Evolutionary conservation across 768 basidiomycete genomes (phyloP).

Genomic region (Krasilnikovozyma curviuscula): DNA sequence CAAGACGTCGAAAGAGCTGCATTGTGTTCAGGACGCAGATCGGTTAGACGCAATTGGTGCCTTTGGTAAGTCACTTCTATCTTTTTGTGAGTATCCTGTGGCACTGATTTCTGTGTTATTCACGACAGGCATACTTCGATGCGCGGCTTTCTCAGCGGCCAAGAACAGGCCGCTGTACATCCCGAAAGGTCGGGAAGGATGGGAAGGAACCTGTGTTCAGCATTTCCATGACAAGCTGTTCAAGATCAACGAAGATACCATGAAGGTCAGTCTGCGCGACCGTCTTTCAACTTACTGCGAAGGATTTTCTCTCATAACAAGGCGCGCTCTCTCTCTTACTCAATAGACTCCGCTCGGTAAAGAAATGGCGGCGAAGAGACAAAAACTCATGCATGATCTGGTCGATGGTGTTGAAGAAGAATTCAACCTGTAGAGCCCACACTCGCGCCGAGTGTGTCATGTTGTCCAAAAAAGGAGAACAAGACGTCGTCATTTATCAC

Average conservation of each 20-base stretch:
- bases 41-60: slow-evolving; percentile 61
- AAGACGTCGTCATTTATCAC: too few relatives aligned
- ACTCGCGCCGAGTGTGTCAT: too few relatives aligned
- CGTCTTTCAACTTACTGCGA: neutral
- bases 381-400: slow-evolving; percentile 50
- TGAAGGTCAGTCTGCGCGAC: slow-evolving; percentile 34
- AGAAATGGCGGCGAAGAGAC: slow-evolving; percentile 47
- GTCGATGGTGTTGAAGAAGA: slow-evolving; percentile 32
- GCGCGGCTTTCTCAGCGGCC: slow-evolving; percentile 43
- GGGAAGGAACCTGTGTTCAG: slow-evolving; percentile 40
- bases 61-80: slow-evolving; percentile 35
- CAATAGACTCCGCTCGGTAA: slow-evolving; percentile 44
- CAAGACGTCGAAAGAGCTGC: slow-evolving; percentile 48
- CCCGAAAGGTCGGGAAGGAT: slow-evolving; percentile 11
- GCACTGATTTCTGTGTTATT: neutral
- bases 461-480: too few relatives aligned
- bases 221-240: slow-evolving; percentile 79
- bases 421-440: slow-evolving; percentile 5
- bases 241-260: slow-evolving; percentile 42
- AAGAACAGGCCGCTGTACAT: slow-evolving; percentile 31
- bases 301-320: neutral
- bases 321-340: neutral
- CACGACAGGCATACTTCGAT: slow-evolving; percentile 42
- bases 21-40: slow-evolving; percentile 66
- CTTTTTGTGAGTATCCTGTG: neutral